These are phyloP conservation scores for Coemansia pectinata DNA, from an alignment of 192 early-diverging fungal genomes.

Conservation along the genomic window DNA sequence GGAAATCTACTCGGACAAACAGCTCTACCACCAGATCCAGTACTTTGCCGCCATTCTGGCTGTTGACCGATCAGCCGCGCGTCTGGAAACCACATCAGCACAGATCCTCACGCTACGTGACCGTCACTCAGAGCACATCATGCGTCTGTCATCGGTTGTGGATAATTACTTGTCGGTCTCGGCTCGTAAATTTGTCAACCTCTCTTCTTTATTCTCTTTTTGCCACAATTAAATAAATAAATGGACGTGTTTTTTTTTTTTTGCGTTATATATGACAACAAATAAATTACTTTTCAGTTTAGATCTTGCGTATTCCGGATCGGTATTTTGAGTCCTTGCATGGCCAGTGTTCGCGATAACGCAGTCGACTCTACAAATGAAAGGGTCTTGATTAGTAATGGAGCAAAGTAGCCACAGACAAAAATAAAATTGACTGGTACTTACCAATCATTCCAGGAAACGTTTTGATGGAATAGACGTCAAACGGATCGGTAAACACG, in stretches of 20 bases:
- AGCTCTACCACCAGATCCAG: constrained; percentile 79
- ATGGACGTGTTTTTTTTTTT: neutral
- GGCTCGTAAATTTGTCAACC: constrained; percentile 72
- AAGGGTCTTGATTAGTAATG: neutral
- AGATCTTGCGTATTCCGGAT: constrained; percentile 67
- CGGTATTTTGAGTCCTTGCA: constrained; percentile 77
- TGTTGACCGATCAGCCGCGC: constrained; percentile 23
- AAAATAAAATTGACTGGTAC: neutral
- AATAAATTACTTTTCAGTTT: constrained; percentile 7
- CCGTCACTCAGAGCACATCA: constrained; percentile 47
- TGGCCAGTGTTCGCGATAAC: constrained; percentile 75
- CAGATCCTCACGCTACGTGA: constrained; percentile 35
- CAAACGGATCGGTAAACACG: constrained; percentile 67
- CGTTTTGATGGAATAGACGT: constrained; percentile 79
- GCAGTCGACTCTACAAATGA: constrained; percentile 66
- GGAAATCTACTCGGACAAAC: constrained; percentile 71
- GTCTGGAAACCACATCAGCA: constrained; percentile 15
- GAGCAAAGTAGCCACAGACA: neutral
- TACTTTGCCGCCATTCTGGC: constrained; percentile 67
- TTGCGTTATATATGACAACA: neutral
- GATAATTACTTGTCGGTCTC: constrained; percentile 73
- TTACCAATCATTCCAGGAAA: constrained; percentile 85
- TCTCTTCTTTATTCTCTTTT: constrained; percentile 64
- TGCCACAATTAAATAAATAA: constrained; percentile 8
- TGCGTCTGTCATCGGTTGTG: constrained; percentile 54